phyloP scores from a whole-genome alignment of 2,329 filamentous ascomycete genomes.

The Beauveria caledonica region DNA sequence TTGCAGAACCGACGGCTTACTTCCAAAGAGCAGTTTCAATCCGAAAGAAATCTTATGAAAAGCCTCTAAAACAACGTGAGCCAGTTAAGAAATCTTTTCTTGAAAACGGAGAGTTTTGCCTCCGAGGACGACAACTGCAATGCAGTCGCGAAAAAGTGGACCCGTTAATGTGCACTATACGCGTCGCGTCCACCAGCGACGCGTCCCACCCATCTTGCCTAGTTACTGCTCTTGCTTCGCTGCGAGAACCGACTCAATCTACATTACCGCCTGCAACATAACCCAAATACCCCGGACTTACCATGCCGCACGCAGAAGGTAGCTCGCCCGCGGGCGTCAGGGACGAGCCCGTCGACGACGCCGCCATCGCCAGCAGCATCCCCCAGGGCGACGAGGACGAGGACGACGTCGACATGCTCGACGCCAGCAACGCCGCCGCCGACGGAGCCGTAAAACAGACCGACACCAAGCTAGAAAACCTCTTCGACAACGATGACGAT shows the following conservation, averaged over 20 bases:
- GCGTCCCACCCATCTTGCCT: background rate
- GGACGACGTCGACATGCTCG: slow-evolving; percentile 35
- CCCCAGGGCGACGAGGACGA: slow-evolving; percentile 22
- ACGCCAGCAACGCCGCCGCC: slow-evolving; percentile 20
- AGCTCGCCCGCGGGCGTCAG: slow-evolving; percentile 21
- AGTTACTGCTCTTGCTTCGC: background rate
- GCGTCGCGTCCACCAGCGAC: slow-evolving; percentile 5
- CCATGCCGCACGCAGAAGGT: slow-evolving; percentile 37
- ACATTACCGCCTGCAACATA: background rate
- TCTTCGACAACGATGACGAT: slow-evolving; percentile 51
- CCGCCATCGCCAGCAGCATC: slow-evolving; percentile 20
- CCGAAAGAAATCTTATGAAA: too few relatives aligned
- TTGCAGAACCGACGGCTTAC: too few relatives aligned
- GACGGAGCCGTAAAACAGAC: slow-evolving; percentile 30
- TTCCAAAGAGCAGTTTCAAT: too few relatives aligned
- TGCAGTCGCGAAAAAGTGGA: background rate
- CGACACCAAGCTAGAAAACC: slow-evolving; percentile 47
- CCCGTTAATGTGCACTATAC: slow-evolving; percentile 5
- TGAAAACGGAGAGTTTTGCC: background rate
- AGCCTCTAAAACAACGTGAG: too few relatives aligned
- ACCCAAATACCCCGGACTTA: background rate
- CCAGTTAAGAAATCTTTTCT: too few relatives aligned
- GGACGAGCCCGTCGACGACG: slow-evolving; percentile 29
- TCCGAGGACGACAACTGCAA: background rate
- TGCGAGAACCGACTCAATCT: background rate